These are phyloP conservation scores for Colletotrichum euphorbiae DNA, from an alignment of 2,329 filamentous ascomycete genomes.

Conservation along the genomic window DNA sequence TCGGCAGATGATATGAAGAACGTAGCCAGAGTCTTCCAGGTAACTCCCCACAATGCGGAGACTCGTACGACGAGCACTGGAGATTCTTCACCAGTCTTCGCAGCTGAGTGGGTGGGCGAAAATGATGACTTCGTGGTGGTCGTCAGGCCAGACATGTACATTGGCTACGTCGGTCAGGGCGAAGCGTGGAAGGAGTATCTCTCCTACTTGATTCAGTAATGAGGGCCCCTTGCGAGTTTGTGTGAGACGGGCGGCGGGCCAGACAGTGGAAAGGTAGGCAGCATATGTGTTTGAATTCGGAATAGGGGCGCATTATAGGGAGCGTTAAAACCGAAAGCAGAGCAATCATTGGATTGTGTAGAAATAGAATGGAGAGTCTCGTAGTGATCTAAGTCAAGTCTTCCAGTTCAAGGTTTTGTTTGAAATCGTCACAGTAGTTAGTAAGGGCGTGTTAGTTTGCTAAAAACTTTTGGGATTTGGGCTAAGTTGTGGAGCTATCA, in stretches of 20 bases:
- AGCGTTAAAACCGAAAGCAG: conserved; percentile 4
- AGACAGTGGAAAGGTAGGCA: too few species aligned
- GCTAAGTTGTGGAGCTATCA: too few species aligned
- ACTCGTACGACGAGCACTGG: conserved; percentile 20
- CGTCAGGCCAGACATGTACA: conserved; percentile 56
- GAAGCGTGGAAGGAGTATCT: conserved; percentile 47
- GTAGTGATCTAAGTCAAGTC: conserved; percentile 9
- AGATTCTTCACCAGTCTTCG: conserved; percentile 41
- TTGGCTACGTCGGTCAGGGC: conserved; percentile 49
- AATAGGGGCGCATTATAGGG: neutral
- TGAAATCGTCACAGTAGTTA: too few species aligned
- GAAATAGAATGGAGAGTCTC: neutral
- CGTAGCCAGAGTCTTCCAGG: conserved; percentile 32
- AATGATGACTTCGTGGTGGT: conserved; percentile 48
- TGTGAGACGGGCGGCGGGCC: neutral
- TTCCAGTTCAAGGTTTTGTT: too few species aligned
- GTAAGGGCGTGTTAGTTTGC: too few species aligned
- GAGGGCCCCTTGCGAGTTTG: neutral
- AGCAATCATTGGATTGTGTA: neutral
- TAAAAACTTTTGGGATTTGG: too few species aligned
- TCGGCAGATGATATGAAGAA: conserved; percentile 3
- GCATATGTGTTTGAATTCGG: neutral
- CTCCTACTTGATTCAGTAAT: conserved; percentile 31
- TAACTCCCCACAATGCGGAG: conserved; percentile 20
- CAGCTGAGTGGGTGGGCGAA: conserved; percentile 46